Evolutionary conservation across 495 filamentous ascomycete species (phyloP), one percentile per base, ranked within the genome.

Genomic region (Articulospora tetracladia): DNA sequence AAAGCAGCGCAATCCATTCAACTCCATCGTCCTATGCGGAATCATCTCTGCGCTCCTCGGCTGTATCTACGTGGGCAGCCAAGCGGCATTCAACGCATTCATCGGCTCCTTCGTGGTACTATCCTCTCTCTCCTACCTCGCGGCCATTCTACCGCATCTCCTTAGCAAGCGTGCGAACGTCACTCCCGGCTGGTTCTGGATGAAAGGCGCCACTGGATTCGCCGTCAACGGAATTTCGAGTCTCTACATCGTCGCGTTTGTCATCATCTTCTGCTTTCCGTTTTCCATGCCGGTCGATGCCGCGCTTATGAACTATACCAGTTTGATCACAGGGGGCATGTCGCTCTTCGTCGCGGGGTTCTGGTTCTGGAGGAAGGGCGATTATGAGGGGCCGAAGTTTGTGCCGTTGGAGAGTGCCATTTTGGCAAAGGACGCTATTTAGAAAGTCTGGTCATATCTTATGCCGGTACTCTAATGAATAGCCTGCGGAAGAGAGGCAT

Each of bases 211-310:
- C 0, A 63, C 77, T 44, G 88, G 85, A 3, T 86, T 73, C 55
- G 41, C 74, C 0, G 70, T 88, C 61, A 85, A 86, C 62, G 66
- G 66, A 12, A 58, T 86, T 4, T 66, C 79, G 10, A 77, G 80
- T 46, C 53, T 77, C n/a, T 84, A 87, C 57, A 90, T 90, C 52
- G 62, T 82, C 3, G 77, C 77, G 12, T 89, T 86, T 68, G 77
- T 83, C 44, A 73, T 87, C 4, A 82, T 89, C 49, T 89, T 84
- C 68, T 86, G 83, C 53, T 87, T 88, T 64, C 86, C 84, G 4
- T 83, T 77, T 59, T 55, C 69, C 0, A 59, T 80, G 52, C 83
- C 84, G 1, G 71, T 75, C 1, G 65, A 72, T 19, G 76, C 76
- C 1, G 59, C 60, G 20, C 77, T 73, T 22, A 85, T 86, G 83